Percentiles rank a stretch among this genome's conserved stretches.
phyloP scores from a whole-genome alignment of 148 eudicot genomes.

The Amaranthus cruentus region DNA sequence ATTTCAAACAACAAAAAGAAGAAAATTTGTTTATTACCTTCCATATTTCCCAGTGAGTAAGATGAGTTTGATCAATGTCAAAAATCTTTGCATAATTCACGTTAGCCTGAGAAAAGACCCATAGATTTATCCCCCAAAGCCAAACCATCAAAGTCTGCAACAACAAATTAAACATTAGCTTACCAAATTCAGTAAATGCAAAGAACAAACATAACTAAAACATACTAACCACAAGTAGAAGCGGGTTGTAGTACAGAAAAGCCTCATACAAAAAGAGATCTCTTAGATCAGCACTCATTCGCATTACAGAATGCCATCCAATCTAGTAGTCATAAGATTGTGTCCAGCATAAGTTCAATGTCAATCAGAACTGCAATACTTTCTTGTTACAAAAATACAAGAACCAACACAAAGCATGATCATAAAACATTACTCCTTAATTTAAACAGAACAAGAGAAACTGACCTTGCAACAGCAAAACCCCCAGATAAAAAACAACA shows the following conservation, averaged over 20 bases:
- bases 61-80: conserved; percentile 86
- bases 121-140: conserved; percentile 90
- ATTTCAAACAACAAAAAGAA: background rate
- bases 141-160: conserved; percentile 89
- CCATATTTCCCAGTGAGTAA: conserved; percentile 88
- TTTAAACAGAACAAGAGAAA: background rate
- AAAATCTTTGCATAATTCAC: conserved; percentile 80
- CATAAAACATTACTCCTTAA: background rate
- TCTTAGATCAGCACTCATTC: conserved; percentile 87
- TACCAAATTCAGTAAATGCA: background rate
- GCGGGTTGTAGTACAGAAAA: conserved; percentile 93
- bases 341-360: conserved; percentile 7
- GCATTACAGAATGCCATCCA: conserved; percentile 98
- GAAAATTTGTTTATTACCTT: conserved; percentile 43
- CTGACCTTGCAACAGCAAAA: conserved; percentile 85
- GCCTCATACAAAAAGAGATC: conserved; percentile 96
- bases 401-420: background rate
- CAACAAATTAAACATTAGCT: conserved; percentile 9
- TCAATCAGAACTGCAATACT: background rate
- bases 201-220: conserved; percentile 2
- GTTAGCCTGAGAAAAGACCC: conserved; percentile 78
- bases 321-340: conserved; percentile 40
- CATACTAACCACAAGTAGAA: conserved; percentile 79
- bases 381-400: background rate
- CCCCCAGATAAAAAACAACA: conserved; percentile 79